Percentiles rank a stretch among this genome's conserved stretches.
These are phyloP conservation scores for Ophiosphaerella herpotricha DNA, from an alignment of 2,329 filamentous ascomycete species.

Conservation along the genomic window DNA sequence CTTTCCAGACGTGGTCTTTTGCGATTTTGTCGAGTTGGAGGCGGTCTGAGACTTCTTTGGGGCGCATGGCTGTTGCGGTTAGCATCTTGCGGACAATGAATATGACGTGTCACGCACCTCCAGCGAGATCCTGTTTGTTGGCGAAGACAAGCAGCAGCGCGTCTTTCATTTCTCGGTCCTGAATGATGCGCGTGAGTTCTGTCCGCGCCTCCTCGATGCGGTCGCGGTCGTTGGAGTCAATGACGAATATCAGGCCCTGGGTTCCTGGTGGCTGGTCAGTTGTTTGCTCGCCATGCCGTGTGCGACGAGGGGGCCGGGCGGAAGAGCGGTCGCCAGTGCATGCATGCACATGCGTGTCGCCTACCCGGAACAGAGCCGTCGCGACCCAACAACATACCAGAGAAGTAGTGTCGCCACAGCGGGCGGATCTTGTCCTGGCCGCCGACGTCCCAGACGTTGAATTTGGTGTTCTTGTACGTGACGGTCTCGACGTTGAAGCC, in stretches of 20 bases:
- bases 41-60: conserved; percentile 55
- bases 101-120: conserved; percentile 62
- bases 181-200: conserved; percentile 97
- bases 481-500: conserved; percentile 99
- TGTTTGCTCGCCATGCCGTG: background rate
- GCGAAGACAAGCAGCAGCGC: conserved; percentile 96
- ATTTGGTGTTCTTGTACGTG: conserved; percentile 99
- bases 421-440: conserved; percentile 99
- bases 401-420: conserved; percentile 99
- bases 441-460: conserved; percentile 99
- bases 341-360: conserved; percentile 25
- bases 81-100: conserved; percentile 4
- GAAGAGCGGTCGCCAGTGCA: conserved; percentile 16
- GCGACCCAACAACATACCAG: conserved; percentile 59
- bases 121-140: conserved; percentile 98
- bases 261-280: conserved; percentile 62
- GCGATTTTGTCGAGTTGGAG: conserved; percentile 56
- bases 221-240: conserved; percentile 98
- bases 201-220: conserved; percentile 96
- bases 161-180: conserved; percentile 98
- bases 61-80: conserved; percentile 50
- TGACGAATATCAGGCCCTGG: conserved; percentile 99
- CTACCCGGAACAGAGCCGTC: conserved; percentile 36
- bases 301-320: conserved; percentile 1
- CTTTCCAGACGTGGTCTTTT: conserved; percentile 59